phyloP scores from a whole-genome alignment of 257 asterid species.

The Capsicum baccatum region DNA sequence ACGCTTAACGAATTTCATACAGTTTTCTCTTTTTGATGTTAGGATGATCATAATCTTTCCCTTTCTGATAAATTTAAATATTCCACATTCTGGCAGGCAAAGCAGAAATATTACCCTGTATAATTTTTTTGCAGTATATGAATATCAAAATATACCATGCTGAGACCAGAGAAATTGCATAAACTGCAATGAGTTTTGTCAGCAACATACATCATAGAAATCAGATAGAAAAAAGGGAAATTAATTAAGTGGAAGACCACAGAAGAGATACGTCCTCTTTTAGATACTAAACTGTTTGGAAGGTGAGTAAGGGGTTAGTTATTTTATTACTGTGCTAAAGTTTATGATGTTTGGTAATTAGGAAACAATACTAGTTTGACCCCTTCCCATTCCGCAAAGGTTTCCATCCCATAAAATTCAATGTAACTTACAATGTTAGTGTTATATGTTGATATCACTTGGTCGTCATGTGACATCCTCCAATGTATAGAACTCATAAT shows the following conservation, averaged over 20 bases:
- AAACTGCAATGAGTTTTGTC: neutral
- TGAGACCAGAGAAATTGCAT: slow-evolving; percentile 3
- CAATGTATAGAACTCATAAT: neutral
- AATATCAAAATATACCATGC: neutral
- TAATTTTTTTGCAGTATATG: neutral
- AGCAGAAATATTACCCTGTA: slow-evolving; percentile 16
- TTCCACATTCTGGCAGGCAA: slow-evolving; percentile 1
- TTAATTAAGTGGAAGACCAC: slow-evolving; percentile 20
- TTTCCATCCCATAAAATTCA: neutral
- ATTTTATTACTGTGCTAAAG: neutral
- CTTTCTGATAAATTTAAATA: neutral
- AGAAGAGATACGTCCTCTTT: neutral
- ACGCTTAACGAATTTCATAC: neutral
- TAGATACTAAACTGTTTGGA: neutral
- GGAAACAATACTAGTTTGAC: slow-evolving; percentile 22
- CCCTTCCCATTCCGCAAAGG: slow-evolving; percentile 13
- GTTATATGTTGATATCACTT: slow-evolving; percentile 11
- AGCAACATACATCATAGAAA: slow-evolving; percentile 17
- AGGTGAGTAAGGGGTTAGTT: slow-evolving; percentile 17
- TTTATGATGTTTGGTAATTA: slow-evolving; percentile 9
- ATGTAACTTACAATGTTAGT: neutral
- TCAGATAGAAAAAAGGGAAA: slow-evolving; percentile 14
- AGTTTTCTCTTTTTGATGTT: neutral
- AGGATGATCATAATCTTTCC: neutral
- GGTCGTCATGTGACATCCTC: slow-evolving; percentile 14